Conservation (phyloP, 2,329 filamentous ascomycete species). For the Colletotrichum filicis region DNA sequence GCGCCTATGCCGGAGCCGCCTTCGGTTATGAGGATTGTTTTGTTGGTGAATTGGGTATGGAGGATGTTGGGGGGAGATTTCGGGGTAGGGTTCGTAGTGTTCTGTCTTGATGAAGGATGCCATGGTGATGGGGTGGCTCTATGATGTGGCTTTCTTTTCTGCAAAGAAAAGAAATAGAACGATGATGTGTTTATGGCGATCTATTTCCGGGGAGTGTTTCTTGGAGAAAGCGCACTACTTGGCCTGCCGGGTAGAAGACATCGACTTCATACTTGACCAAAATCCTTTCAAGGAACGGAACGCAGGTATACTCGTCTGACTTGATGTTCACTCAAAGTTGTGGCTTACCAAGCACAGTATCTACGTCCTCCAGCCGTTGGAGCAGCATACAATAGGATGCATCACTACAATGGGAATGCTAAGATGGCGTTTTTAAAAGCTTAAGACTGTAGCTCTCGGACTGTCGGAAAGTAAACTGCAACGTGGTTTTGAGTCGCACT, state of each 20-base stretch:
- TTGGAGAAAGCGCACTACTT: too few species aligned
- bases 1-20: constrained; percentile 53
- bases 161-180: too few species aligned
- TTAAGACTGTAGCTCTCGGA: background rate
- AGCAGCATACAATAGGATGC: background rate
- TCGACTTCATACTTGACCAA: background rate
- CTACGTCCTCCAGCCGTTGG: background rate
- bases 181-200: too few species aligned
- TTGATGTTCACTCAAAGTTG: background rate
- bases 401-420: background rate
- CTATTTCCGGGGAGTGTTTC: too few species aligned
- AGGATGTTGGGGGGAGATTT: background rate
- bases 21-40: background rate
- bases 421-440: background rate
- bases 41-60: background rate
- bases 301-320: background rate
- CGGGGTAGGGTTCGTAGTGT: background rate
- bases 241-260: too few species aligned
- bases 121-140: background rate
- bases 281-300: background rate
- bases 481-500: background rate
- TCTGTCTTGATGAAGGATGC: background rate
- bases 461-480: background rate
- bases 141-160: background rate
- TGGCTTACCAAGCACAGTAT: background rate